A percentile compares a stretch with the other conserved stretches of the same genome.
Conservation (phyloP, 805 yeast species). For the Kuraishia capsulata region DNA sequence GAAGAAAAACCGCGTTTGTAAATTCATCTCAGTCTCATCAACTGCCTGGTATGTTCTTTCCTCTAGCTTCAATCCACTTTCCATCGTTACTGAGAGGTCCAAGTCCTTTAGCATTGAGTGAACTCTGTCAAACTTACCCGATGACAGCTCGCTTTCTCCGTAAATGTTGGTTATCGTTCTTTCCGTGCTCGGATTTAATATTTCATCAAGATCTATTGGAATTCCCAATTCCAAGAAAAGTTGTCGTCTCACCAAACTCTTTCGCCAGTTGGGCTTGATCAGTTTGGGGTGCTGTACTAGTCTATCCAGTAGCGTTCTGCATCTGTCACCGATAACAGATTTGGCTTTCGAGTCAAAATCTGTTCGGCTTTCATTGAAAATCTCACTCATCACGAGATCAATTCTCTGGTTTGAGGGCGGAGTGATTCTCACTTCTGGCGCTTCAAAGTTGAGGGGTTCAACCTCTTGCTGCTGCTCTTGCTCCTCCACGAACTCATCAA, state of each 20-base stretch:
- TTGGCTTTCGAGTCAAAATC: neutral
- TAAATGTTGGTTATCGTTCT: slow-evolving; percentile 6
- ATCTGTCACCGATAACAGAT: neutral
- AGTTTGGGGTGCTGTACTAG: slow-evolving; percentile 25
- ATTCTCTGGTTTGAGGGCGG: neutral
- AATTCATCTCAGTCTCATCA: slow-evolving; percentile 10
- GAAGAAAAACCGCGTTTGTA: slow-evolving; percentile 18
- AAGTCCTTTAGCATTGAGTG: neutral
- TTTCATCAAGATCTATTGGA: slow-evolving; percentile 63
- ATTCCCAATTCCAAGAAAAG: slow-evolving; percentile 58
- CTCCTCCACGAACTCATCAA: slow-evolving; percentile 3
- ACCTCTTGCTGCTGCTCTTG: no score
- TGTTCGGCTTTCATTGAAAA: neutral
- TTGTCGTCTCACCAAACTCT: slow-evolving; percentile 54
- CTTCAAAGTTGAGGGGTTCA: no score
- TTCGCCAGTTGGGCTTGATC: slow-evolving; percentile 61
- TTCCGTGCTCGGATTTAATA: slow-evolving; percentile 17
- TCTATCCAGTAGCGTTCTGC: slow-evolving; percentile 10
- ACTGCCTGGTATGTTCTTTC: slow-evolving; percentile 13
- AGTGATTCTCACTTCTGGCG: no score
- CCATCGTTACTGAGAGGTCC: slow-evolving; percentile 5
- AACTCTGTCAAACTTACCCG: neutral
- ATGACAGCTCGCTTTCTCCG: slow-evolving; percentile 3
- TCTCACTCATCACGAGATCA: neutral
- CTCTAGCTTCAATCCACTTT: slow-evolving; percentile 16